A percentile compares a stretch with the other conserved stretches of the same genome.
These are phyloP conservation scores for Hirsutella rhossiliensis DNA, from an alignment of 2,329 filamentous ascomycete species.

Conservation along the genomic window DNA sequence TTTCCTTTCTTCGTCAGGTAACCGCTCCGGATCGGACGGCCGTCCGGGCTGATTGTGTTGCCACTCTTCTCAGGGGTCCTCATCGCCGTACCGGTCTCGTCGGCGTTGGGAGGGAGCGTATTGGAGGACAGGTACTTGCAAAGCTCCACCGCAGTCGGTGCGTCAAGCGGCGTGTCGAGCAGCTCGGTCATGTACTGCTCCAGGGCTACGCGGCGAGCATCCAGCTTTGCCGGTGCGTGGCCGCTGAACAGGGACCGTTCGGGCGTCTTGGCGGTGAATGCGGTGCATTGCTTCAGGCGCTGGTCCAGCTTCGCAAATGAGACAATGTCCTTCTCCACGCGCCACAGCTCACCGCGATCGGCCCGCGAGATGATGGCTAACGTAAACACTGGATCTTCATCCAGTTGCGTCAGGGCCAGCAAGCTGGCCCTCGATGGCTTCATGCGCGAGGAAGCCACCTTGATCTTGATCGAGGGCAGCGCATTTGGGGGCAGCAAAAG, in stretches of 20 bases:
- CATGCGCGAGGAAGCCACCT: conserved; percentile 87
- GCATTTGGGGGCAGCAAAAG: conserved; percentile 81
- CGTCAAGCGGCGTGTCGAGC: conserved; percentile 71
- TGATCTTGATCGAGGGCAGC: conserved; percentile 72
- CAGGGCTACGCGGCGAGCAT: conserved; percentile 69
- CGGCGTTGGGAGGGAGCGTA: conserved; percentile 47
- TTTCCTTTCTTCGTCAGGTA: conserved; percentile 96
- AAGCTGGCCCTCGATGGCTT: conserved; percentile 82
- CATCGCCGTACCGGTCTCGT: conserved; percentile 32
- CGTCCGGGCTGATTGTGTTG: conserved; percentile 41
- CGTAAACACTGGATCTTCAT: conserved; percentile 91
- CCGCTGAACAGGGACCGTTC: conserved; percentile 81
- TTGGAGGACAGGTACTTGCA: conserved; percentile 76
- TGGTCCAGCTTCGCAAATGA: conserved; percentile 76
- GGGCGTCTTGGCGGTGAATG: conserved; percentile 65
- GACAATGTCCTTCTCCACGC: conserved; percentile 80
- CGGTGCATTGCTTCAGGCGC: conserved; percentile 60
- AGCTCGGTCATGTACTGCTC: conserved; percentile 79
- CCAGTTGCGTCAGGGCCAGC: conserved; percentile 63
- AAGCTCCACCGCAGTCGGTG: conserved; percentile 62
- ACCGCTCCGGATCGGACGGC: conserved; percentile 64
- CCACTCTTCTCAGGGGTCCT: conserved; percentile 14
- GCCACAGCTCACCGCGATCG: conserved; percentile 72
- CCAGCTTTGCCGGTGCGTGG: conserved; percentile 86
- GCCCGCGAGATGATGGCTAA: conserved; percentile 73